phyloP scores from a whole-genome alignment of 768 basidiomycete species.

The Mycena maculata region DNA sequence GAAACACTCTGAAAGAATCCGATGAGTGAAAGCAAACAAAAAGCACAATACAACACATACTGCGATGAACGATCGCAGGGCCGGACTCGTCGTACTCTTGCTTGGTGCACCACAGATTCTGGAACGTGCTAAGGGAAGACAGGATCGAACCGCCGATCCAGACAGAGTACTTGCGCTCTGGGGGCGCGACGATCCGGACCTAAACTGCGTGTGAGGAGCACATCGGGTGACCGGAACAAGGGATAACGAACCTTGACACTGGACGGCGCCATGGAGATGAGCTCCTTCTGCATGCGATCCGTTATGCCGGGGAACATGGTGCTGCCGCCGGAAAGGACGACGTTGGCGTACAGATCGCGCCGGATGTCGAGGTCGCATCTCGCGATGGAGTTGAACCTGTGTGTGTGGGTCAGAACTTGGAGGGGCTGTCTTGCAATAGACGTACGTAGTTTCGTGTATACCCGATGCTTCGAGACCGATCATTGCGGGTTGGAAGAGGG shows the following conservation, averaged over 20 bases:
- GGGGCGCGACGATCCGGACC: slow-evolving; percentile 65
- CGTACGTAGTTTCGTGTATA: slow-evolving; percentile 47
- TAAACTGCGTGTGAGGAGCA: neutral
- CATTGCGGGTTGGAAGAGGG: slow-evolving; percentile 78
- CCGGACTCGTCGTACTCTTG: slow-evolving; percentile 36
- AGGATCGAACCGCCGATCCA: slow-evolving; percentile 38
- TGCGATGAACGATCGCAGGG: slow-evolving; percentile 33
- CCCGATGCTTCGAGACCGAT: slow-evolving; percentile 63
- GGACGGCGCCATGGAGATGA: slow-evolving; percentile 69
- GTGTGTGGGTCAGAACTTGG: neutral
- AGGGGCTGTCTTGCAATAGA: neutral
- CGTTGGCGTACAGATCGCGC: slow-evolving; percentile 44
- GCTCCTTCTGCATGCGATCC: slow-evolving; percentile 79
- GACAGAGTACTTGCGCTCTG: slow-evolving; percentile 74
- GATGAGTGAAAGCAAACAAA: no score
- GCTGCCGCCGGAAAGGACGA: slow-evolving; percentile 33
- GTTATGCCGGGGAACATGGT: slow-evolving; percentile 37
- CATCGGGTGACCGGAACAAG: neutral
- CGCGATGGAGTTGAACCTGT: slow-evolving; percentile 67
- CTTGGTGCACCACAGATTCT: slow-evolving; percentile 34
- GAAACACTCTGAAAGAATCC: no score
- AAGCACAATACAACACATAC: no score
- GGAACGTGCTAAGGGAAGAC: slow-evolving; percentile 32
- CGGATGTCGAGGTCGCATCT: slow-evolving; percentile 71
- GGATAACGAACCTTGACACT: slow-evolving; percentile 62